A percentile compares a stretch with the other conserved stretches of the same genome.
phyloP scores from a whole-genome alignment of 768 basidiomycete species.

The Porpolomopsis calyptriformis region DNA sequence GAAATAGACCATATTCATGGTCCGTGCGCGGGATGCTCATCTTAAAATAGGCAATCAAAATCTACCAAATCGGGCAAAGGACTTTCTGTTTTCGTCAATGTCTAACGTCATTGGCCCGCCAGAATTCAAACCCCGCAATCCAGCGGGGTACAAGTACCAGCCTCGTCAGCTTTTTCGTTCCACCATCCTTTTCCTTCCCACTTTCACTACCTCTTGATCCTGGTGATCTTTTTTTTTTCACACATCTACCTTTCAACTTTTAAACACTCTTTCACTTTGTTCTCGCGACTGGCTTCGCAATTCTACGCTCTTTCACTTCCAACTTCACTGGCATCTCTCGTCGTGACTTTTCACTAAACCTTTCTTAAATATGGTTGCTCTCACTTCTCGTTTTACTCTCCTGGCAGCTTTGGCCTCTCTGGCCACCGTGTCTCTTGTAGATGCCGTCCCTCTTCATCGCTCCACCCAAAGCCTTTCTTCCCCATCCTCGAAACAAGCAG shows the following conservation, averaged over 20 bases:
- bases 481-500: neutral
- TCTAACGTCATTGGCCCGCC: neutral
- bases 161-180: neutral
- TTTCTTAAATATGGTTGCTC: slow-evolving; percentile 35
- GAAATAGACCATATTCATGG: neutral
- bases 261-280: slow-evolving; percentile 6
- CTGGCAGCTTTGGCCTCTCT: slow-evolving; percentile 37
- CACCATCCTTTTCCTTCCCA: slow-evolving; percentile 23
- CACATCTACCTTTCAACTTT: slow-evolving; percentile 12
- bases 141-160: slow-evolving; percentile 18
- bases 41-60: neutral
- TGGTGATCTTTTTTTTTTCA: slow-evolving; percentile 35
- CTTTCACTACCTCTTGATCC: slow-evolving; percentile 36
- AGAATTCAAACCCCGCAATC: slow-evolving; percentile 1
- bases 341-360: slow-evolving; percentile 13
- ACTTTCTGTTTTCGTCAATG: neutral
- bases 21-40: slow-evolving; percentile 1
- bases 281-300: slow-evolving; percentile 20
- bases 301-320: slow-evolving; percentile 7
- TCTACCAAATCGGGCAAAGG: neutral
- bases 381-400: slow-evolving; percentile 36
- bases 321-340: slow-evolving; percentile 8
- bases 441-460: slow-evolving; percentile 14
- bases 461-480: neutral
- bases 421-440: slow-evolving; percentile 33